Percentiles rank a stretch among this genome's conserved stretches.
phyloP scores from a whole-genome alignment of 2,329 filamentous ascomycete genomes.

The Aspergillus novoparasiticus region DNA sequence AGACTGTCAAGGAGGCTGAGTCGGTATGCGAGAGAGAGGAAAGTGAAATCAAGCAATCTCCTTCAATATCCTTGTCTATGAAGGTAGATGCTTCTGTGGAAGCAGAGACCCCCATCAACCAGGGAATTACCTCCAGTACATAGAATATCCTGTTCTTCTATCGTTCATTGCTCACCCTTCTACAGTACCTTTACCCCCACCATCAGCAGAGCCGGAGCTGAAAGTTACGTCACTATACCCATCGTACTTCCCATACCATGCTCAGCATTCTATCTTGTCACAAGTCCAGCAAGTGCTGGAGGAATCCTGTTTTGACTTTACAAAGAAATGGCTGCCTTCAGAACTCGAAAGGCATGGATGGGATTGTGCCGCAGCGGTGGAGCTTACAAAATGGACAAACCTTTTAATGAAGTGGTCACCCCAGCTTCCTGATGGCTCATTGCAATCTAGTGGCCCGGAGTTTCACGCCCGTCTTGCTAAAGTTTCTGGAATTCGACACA shows the following conservation, averaged over 20 bases:
- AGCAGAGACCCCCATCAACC: background rate
- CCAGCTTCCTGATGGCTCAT: background rate
- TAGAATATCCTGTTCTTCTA: no score
- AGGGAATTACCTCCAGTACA: background rate
- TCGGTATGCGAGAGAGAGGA: background rate
- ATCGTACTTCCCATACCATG: constrained; percentile 3
- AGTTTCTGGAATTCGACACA: background rate
- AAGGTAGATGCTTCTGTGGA: background rate
- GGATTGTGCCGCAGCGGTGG: constrained; percentile 9
- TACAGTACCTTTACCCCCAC: background rate
- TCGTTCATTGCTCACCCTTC: background rate
- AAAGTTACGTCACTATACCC: background rate
- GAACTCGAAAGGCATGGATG: background rate
- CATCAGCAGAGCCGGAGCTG: background rate
- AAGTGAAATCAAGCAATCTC: background rate
- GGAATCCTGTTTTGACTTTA: constrained; percentile 8
- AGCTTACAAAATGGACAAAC: constrained; percentile 6
- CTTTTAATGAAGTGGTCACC: background rate
- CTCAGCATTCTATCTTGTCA: constrained; percentile 5
- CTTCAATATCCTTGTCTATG: background rate
- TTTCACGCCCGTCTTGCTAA: background rate
- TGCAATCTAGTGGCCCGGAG: background rate
- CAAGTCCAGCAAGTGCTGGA: constrained; percentile 3
- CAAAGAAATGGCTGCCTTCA: background rate
- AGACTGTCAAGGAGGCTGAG: background rate